A percentile compares a stretch with the other conserved stretches of the same genome.
These are phyloP conservation scores for Panicum miliaceum DNA, from an alignment of 176 grass and related monocot species.

Conservation along the genomic window DNA sequence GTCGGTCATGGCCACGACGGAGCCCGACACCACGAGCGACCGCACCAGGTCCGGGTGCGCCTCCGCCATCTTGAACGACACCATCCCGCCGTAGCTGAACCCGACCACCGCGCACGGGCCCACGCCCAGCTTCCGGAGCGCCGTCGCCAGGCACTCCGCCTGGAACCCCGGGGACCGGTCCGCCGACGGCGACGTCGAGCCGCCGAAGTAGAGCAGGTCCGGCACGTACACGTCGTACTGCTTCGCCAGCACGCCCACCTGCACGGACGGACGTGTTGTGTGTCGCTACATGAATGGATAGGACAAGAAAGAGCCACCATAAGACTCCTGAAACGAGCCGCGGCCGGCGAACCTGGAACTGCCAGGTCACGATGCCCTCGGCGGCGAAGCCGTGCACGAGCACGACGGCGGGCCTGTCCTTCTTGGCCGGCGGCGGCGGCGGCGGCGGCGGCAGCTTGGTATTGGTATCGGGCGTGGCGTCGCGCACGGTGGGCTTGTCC, in stretches of 20 bases:
- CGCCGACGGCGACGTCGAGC: conserved; percentile 58
- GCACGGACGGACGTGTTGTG: neutral
- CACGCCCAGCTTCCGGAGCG: conserved; percentile 64
- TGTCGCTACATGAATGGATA: no score
- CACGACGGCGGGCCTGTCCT: conserved; percentile 67
- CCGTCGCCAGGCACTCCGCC: conserved; percentile 65
- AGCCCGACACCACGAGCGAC: conserved; percentile 78
- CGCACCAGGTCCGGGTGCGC: conserved; percentile 62
- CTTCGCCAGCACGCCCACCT: conserved; percentile 58
- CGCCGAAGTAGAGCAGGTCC: conserved; percentile 88
- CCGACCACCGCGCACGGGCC: conserved; percentile 73
- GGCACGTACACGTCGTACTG: conserved; percentile 96
- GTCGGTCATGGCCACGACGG: conserved; percentile 84
- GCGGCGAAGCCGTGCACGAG: conserved; percentile 90
- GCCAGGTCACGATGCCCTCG: conserved; percentile 92
- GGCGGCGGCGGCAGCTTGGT: no score
- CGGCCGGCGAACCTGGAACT: conserved; percentile 61
- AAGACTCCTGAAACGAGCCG: neutral
- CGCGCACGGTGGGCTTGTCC: conserved; percentile 43
- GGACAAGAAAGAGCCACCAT: no score
- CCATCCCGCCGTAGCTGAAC: conserved; percentile 98
- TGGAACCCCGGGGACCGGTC: conserved; percentile 76
- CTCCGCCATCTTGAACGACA: conserved; percentile 94
- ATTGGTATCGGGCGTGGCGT: no score
- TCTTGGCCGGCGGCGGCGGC: neutral